Conservation (phyloP, 768 basidiomycete species). For the Amylocystis lapponica region DNA sequence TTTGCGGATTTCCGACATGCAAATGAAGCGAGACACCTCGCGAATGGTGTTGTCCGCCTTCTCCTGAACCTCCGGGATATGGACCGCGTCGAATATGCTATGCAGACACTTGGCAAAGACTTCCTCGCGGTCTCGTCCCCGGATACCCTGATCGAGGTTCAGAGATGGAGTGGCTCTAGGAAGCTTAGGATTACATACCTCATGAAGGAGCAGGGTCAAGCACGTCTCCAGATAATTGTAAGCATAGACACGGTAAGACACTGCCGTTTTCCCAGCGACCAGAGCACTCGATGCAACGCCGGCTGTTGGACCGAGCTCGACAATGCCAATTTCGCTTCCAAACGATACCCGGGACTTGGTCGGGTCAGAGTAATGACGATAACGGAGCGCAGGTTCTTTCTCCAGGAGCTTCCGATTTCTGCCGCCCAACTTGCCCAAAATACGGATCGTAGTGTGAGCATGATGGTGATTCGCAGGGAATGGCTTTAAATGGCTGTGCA, state of each 20-base stretch:
- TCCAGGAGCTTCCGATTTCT: constrained; percentile 83
- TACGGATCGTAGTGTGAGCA: constrained; percentile 91
- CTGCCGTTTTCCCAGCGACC: constrained; percentile 21
- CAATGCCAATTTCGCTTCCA: constrained; percentile 51
- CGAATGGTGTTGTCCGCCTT: constrained; percentile 67
- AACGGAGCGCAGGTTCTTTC: constrained; percentile 72
- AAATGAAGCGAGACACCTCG: constrained; percentile 64
- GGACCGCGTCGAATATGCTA: constrained; percentile 72
- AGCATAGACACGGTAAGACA: constrained; percentile 49
- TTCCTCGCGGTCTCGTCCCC: constrained; percentile 67
- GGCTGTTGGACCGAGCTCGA: constrained; percentile 65
- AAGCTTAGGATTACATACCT: constrained; percentile 50
- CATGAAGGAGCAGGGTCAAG: constrained; percentile 63
- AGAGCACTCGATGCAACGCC: constrained; percentile 62
- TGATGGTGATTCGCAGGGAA: constrained; percentile 84
- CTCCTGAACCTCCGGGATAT: constrained; percentile 60
- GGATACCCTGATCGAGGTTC: constrained; percentile 48
- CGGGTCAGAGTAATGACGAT: constrained; percentile 61
- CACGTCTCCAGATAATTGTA: constrained; percentile 69
- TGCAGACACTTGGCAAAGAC: constrained; percentile 67
- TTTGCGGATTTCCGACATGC: constrained; percentile 68
- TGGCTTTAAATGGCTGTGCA: constrained; percentile 88
- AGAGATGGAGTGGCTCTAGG: not conserved
- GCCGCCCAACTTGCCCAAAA: constrained; percentile 94
- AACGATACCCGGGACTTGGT: constrained; percentile 73